Conservation (phyloP, 2,329 filamentous ascomycete species). For the Acarospora socialis region DNA sequence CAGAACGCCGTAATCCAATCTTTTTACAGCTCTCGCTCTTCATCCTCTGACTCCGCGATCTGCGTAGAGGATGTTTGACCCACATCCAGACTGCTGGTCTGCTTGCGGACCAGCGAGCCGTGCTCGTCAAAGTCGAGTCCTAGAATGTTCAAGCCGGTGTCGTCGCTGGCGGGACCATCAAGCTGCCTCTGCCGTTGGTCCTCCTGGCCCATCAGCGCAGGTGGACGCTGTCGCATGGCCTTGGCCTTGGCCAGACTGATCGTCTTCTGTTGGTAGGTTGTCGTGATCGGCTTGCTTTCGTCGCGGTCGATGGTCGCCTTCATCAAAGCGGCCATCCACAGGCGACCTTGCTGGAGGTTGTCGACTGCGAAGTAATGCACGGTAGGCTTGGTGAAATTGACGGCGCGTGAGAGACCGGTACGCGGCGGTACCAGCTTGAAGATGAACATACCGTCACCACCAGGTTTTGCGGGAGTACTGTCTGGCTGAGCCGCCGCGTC, state of each 20-base stretch:
- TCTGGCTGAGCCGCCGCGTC: constrained; percentile 25
- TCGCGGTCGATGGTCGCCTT: constrained; percentile 97
- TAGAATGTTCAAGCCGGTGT: constrained; percentile 22
- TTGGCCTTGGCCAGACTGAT: constrained; percentile 83
- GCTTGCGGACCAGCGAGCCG: constrained; percentile 6
- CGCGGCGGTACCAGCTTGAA: constrained; percentile 95
- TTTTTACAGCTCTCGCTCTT: too few relatives aligned
- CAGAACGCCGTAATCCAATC: too few relatives aligned
- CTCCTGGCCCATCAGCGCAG: constrained; percentile 58
- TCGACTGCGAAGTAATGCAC: constrained; percentile 97
- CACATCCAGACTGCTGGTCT: constrained; percentile 9
- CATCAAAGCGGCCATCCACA: constrained; percentile 98
- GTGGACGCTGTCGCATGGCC: constrained; percentile 76
- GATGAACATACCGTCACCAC: constrained; percentile 69
- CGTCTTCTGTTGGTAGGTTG: constrained; percentile 93
- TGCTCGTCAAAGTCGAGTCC: constrained; percentile 21
- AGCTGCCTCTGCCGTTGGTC: constrained; percentile 19
- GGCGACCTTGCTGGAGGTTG: constrained; percentile 68
- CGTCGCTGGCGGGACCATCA: constrained; percentile 15
- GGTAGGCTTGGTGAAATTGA: constrained; percentile 94
- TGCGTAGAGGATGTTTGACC: too few relatives aligned
- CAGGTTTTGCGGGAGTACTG: constrained; percentile 20
- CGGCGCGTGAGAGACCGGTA: constrained; percentile 70
- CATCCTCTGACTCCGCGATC: too few relatives aligned
- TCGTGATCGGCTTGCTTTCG: constrained; percentile 59